Base-by-base conservation (phyloP, 768 basidiomycete species). In the Imleria badia region DNA sequence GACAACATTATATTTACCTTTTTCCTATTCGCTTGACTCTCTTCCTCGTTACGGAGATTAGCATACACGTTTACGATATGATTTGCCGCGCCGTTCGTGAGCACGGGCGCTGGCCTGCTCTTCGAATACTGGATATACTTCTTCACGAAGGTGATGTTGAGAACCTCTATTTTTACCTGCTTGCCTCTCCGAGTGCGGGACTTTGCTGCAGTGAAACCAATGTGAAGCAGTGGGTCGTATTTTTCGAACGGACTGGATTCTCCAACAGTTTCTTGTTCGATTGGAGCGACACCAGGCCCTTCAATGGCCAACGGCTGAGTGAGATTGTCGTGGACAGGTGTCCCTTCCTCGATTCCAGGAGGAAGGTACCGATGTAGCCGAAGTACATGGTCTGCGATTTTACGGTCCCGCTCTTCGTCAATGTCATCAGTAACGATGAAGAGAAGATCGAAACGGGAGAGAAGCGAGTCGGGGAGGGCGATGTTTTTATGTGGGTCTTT, bases 401-500 rank as follows among this genome's bases (percentile, higher is more conserved):
- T 81, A 15, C 97, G 87, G 73, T 99, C 97, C 31, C 94, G 83
- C 60, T 85, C 82, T 75, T 98, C 96, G 63, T 98, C 93, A 10
- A 98, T 94, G 67, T 99, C 96, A 73, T 98, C 97, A 1, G 94
- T 99, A 17, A 99, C 94, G 50, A 99, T 89, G 68, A 99, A 99
- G 36, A 99, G 82, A 50, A 99, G 75, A 77, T 99, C 96, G 76
- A 99, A 99, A 84, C 96, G 96, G 22, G 96, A 98, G 35, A 99
- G 83, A 36, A 99, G 82, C 23, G 96, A 99, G 72, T 98, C 96
- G 12, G 96, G 96, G 12, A 99, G 83, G 13, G 96, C 96, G 58
- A 99, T 99, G 66, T 99, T 99, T 75, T 90, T 90, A 75, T 98
- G 96, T 30, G 96, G 96, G 70, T 99, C 96, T 73, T 99, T 99